A percentile compares a stretch with the other conserved stretches of the same genome.
phyloP scores from a whole-genome alignment of 176 grass and related monocot genomes.

The Neostapfia colusana region DNA sequence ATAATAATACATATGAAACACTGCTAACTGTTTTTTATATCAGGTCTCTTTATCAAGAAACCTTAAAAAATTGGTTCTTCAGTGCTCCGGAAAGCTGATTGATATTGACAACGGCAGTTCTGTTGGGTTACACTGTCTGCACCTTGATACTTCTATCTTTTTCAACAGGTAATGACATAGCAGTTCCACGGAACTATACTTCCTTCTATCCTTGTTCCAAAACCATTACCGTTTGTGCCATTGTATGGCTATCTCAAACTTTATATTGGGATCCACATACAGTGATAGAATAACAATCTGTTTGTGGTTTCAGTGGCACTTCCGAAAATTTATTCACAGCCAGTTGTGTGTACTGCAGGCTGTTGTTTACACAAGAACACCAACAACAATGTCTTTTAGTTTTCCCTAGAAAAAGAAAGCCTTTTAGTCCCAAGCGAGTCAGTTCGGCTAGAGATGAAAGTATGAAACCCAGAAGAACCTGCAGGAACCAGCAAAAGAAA shows the following conservation, averaged over 20 bases:
- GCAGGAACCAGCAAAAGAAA: not conserved
- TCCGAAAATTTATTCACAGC: conserved; percentile 10
- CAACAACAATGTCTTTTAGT: no score
- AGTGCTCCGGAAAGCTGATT: conserved; percentile 67
- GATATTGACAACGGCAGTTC: conserved; percentile 46
- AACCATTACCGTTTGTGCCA: no score
- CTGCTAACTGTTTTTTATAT: conserved; percentile 31
- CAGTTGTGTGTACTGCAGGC: not conserved
- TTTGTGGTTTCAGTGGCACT: not conserved
- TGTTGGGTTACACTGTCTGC: conserved; percentile 73
- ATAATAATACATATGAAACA: no score
- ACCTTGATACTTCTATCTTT: conserved; percentile 91
- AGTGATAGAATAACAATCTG: conserved; percentile 29
- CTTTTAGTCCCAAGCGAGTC: not conserved
- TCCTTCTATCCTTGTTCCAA: conserved; percentile 10
- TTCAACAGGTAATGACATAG: conserved; percentile 54
- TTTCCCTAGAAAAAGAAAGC: no score
- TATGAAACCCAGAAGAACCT: not conserved
- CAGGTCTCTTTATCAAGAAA: conserved; percentile 87
- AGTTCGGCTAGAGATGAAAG: not conserved
- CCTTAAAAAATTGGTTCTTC: conserved; percentile 69
- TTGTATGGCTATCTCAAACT: no score
- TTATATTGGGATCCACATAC: conserved; percentile 7
- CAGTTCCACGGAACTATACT: conserved; percentile 21
- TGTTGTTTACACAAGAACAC: no score